These are phyloP conservation scores for Coprinellus aureogranulatus DNA, from an alignment of 768 basidiomycete genomes.

Conservation along the genomic window DNA sequence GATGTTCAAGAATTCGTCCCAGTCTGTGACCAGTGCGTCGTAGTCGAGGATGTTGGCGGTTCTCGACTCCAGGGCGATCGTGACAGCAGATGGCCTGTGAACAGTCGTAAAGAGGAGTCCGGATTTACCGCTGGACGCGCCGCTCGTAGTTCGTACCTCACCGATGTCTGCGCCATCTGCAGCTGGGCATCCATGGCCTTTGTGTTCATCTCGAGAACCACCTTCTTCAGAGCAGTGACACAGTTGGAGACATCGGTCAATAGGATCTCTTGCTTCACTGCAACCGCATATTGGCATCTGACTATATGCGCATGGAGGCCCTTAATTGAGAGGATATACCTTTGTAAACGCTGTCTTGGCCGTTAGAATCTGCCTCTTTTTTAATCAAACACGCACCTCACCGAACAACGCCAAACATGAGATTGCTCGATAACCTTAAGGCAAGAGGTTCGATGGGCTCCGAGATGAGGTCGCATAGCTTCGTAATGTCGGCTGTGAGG, in stretches of 20 bases:
- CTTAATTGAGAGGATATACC: conserved; percentile 22
- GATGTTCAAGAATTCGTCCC: conserved; percentile 60
- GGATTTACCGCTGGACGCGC: too few relatives aligned
- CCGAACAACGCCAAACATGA: conserved; percentile 90
- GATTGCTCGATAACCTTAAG: conserved; percentile 79
- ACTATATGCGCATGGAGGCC: not conserved
- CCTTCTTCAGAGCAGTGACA: conserved; percentile 74
- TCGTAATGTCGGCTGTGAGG: conserved; percentile 77
- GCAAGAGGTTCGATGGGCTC: conserved; percentile 86
- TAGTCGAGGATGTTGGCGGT: conserved; percentile 54
- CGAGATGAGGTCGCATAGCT: conserved; percentile 77
- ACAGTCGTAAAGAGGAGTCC: too few relatives aligned
- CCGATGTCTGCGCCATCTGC: conserved; percentile 68
- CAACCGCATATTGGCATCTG: not conserved
- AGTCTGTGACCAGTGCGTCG: conserved; percentile 62
- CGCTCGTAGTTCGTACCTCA: too few relatives aligned
- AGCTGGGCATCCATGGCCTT: conserved; percentile 48
- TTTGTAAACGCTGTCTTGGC: conserved; percentile 39
- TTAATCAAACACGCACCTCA: conserved; percentile 25
- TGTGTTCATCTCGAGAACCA: conserved; percentile 63
- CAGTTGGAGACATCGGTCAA: conserved; percentile 77
- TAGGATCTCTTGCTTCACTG: conserved; percentile 85
- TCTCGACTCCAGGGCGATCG: conserved; percentile 50
- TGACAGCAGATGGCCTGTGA: conserved; percentile 48
- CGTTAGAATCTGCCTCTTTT: too few relatives aligned